Evolutionary conservation across 2,329 filamentous ascomycete species (phyloP).

Genomic region (Cercospora sojina): DNA sequence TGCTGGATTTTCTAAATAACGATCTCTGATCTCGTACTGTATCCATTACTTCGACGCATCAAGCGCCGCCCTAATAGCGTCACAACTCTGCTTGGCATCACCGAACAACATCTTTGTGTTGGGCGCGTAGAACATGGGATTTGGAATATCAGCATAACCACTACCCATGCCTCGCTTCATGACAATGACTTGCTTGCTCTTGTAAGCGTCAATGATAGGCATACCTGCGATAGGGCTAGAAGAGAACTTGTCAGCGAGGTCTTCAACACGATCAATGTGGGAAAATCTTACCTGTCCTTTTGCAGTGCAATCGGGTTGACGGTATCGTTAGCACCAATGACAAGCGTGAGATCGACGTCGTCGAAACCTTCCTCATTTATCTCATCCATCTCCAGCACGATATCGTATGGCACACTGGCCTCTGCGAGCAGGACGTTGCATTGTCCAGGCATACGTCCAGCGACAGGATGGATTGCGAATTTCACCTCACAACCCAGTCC

Average conservation of each 20-base stretch:
- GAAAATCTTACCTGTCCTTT: conserved; percentile 52
- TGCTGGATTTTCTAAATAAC: not conserved
- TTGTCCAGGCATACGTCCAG: conserved; percentile 88
- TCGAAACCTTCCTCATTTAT: conserved; percentile 83
- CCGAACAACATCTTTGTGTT: conserved; percentile 90
- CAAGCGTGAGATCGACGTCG: conserved; percentile 76
- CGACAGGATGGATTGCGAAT: conserved; percentile 76
- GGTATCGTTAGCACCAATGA: conserved; percentile 90
- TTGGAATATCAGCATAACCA: conserved; percentile 86
- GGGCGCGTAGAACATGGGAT: conserved; percentile 75
- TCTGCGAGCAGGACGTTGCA: conserved; percentile 90
- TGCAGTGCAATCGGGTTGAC: conserved; percentile 89
- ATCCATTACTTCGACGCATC: conserved; percentile 25
- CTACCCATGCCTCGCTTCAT: conserved; percentile 90
- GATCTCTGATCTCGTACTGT: not conserved
- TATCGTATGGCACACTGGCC: conserved; percentile 84
- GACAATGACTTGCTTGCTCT: conserved; percentile 87
- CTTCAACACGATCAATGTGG: not conserved
- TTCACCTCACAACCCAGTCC: conserved; percentile 75
- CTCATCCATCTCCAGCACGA: conserved; percentile 93
- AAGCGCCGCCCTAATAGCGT: conserved; percentile 38
- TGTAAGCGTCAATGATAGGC: conserved; percentile 90
- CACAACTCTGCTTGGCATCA: conserved; percentile 66
- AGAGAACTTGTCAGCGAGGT: conserved; percentile 17
- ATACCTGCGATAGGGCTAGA: conserved; percentile 79